A percentile compares a stretch with the other conserved stretches of the same genome.
Conservation (phyloP, 768 basidiomycete species). For the Myochromella boudieri region DNA sequence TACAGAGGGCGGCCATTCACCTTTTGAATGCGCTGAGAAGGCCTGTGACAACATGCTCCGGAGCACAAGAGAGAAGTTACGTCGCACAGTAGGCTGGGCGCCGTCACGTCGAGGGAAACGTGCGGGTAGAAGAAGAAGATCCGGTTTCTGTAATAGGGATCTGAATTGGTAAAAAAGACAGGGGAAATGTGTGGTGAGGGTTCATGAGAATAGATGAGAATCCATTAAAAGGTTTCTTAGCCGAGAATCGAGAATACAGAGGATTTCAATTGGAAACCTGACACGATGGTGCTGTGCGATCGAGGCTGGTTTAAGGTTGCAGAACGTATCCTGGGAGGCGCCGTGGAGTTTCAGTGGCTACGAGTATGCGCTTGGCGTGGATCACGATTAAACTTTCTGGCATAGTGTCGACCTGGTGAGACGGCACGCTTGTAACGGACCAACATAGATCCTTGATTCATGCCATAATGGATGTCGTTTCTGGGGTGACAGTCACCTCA, state of each 20-base stretch:
- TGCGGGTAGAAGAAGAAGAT: too few species aligned
- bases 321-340: too few species aligned
- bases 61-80: background rate
- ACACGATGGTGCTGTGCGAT: background rate
- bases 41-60: background rate
- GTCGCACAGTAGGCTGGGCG: background rate
- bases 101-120: background rate
- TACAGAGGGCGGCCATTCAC: background rate
- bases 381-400: background rate
- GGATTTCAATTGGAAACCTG: background rate
- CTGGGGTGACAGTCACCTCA: too few species aligned
- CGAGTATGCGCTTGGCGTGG: too few species aligned
- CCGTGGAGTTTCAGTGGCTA: too few species aligned
- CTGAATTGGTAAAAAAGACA: background rate
- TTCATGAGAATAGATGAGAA: background rate
- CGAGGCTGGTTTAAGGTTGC: background rate
- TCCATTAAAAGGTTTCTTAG: too few species aligned
- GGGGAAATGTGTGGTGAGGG: background rate
- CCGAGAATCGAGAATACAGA: too few species aligned
- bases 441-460: too few species aligned
- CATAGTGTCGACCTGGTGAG: background rate
- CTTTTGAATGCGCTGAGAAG: background rate
- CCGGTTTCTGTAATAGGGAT: too few species aligned
- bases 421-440: background rate
- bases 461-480: too few species aligned